phyloP scores from a whole-genome alignment of 495 filamentous ascomycete species.

The Terfezia boudieri region DNA sequence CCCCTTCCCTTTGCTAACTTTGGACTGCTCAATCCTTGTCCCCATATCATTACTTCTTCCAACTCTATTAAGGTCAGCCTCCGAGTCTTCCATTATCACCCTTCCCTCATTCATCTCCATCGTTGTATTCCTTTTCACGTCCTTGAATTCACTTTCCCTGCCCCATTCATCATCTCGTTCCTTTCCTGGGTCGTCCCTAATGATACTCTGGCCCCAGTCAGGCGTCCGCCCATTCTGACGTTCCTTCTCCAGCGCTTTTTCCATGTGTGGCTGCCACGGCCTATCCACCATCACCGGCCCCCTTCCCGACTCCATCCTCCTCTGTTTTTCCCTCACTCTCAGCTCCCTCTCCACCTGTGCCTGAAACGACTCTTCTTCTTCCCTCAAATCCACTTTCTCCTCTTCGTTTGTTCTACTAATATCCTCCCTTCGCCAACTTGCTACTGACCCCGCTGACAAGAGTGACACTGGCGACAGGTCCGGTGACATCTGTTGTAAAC shows the following conservation, averaged over 20 bases:
- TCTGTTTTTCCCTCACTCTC: background rate
- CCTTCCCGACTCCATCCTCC: background rate
- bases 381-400: background rate
- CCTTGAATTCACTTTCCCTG: background rate
- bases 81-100: background rate
- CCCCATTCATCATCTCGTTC: background rate
- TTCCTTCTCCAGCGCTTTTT: too few species aligned
- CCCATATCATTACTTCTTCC: constrained; percentile 3
- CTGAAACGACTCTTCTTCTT: background rate
- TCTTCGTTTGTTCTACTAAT: background rate
- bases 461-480: background rate
- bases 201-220: too few species aligned
- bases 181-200: background rate
- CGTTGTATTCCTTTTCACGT: background rate
- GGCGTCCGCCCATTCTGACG: too few species aligned
- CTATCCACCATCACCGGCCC: background rate
- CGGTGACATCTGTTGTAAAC: background rate
- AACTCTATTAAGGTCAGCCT: background rate
- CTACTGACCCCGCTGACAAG: background rate
- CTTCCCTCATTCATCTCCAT: background rate
- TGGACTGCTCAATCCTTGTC: too few species aligned
- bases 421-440: background rate
- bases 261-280: too few species aligned
- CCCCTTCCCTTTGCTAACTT: constrained; percentile 4
- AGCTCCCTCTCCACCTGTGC: background rate